Evolutionary conservation across 2,329 filamentous ascomycete genomes (phyloP), one percentile per base, ranked within the genome.

Genomic region (Simplicillium sp.): DNA sequence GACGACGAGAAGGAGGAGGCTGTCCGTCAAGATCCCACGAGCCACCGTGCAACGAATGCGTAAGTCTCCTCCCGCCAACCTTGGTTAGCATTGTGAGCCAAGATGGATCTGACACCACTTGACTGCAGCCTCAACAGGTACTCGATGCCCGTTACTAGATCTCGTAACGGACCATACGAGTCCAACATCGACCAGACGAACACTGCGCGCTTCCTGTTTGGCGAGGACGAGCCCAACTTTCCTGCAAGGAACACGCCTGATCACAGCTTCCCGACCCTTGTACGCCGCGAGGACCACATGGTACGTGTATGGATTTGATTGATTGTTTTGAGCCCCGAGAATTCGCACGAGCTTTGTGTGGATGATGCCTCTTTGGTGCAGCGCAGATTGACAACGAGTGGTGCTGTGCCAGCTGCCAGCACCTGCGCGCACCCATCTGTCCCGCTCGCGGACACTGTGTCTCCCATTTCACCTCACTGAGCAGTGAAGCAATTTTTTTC

Each of bases 61-160:
- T 92, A 78, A 80, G 87, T 88, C 36, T 4, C 17, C 12, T 16
- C 7, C 13, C 13, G 25, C 16, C 15, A 32, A 36, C 33, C 28
- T 15, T 33, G 20, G 17, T 39, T 7, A 33, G 16, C 28, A 15
- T 28, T 34, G 2, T 34, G 13, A 17, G 3, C n/a, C 5, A 20
- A 14, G 28, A 13, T 34, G 14, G 9, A 25, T 11, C 35, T 18
- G 28, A 17, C 37, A 7, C 34, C 41, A 32, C 37, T 37, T 47
- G 44, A 53, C 45, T 46, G 51, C 52, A 94, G 87, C 50, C 72
- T 82, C 45, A 94, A 95, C 59, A 84, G 90, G 48, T 94, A 94
- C 62, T 96, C 90, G 4, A 89, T 96, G 84, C 90, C 90, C 28
- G 84, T 90, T 39, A 87, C 84, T 37, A 75, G 75, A 45, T 77